Conservation (phyloP, 1,284 basidiomycete genomes). For the Agaricales sp. region DNA sequence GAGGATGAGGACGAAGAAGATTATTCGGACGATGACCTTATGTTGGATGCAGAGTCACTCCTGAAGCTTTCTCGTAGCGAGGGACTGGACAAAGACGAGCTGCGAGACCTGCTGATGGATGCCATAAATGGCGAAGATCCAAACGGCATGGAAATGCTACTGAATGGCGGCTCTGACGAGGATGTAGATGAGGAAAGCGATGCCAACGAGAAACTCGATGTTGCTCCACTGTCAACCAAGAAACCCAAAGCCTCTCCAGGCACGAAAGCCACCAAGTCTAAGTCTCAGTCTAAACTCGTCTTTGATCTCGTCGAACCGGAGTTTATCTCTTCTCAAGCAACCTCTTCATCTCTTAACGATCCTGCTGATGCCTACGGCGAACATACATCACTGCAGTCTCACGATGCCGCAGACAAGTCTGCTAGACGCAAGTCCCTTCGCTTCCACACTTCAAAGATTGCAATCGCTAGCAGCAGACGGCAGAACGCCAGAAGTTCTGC, state of each 20-base stretch:
- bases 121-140: constrained; percentile 21
- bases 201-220: constrained; percentile 1
- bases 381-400: constrained; percentile 50
- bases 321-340: constrained; percentile 33
- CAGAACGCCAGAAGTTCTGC: constrained; percentile 58
- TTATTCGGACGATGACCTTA: constrained; percentile 7
- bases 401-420: constrained; percentile 76
- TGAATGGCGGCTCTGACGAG: constrained; percentile 11
- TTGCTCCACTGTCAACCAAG: constrained; percentile 23
- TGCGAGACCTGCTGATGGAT: constrained; percentile 45
- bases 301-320: constrained; percentile 72
- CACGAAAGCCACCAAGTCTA: constrained; percentile 4
- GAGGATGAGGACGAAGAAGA: constrained; percentile 18
- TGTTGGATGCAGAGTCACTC: constrained; percentile 14
- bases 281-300: constrained; percentile 23
- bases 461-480: constrained; percentile 60
- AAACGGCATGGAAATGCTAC: constrained; percentile 17
- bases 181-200: constrained; percentile 2
- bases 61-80: constrained; percentile 17
- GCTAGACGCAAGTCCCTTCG: constrained; percentile 71
- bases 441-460: constrained; percentile 82
- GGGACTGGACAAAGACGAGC: constrained; percentile 41
- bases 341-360: constrained; percentile 17
- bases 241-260: constrained; percentile 22
- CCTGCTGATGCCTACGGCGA: constrained; percentile 66